A percentile compares a stretch with the other conserved stretches of the same genome.
phyloP scores from a whole-genome alignment of 140 eudicot species.

The Oenanthe javanica region DNA sequence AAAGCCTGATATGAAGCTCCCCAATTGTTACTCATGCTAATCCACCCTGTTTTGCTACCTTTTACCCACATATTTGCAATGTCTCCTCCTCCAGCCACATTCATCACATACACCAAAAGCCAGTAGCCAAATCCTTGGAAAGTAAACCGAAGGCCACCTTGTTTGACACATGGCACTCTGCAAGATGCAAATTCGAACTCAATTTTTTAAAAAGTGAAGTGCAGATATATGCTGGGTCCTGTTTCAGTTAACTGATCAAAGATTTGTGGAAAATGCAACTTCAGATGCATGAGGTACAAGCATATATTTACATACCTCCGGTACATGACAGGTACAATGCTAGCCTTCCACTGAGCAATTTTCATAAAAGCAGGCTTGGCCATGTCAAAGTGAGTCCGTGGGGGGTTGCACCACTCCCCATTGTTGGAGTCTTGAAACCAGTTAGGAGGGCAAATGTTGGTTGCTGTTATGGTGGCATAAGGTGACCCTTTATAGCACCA shows the following conservation, averaged over 20 bases:
- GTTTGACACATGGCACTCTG: constrained; percentile 63
- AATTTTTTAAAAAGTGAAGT: neutral
- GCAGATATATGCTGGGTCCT: neutral
- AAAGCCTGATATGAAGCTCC: constrained; percentile 60
- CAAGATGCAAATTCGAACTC: neutral
- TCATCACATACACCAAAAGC: constrained; percentile 75
- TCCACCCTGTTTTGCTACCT: constrained; percentile 80
- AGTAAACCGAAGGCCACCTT: constrained; percentile 54
- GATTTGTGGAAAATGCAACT: neutral
- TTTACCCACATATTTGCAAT: constrained; percentile 69
- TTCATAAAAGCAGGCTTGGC: constrained; percentile 84
- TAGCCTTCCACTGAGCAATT: constrained; percentile 73
- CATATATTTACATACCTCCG: constrained; percentile 45
- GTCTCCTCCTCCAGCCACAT: constrained; percentile 85
- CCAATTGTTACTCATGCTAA: constrained; percentile 48
- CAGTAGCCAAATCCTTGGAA: constrained; percentile 76
- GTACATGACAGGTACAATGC: constrained; percentile 76
- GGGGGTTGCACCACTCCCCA: constrained; percentile 98
- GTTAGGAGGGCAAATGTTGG: constrained; percentile 85
- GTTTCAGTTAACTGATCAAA: neutral
- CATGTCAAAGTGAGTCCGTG: constrained; percentile 80
- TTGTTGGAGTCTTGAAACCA: constrained; percentile 46
- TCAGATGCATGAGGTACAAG: neutral
- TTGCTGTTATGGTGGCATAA: constrained; percentile 60
- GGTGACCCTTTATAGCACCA: constrained; percentile 51